Percentiles rank a stretch among this genome's conserved stretches.
These are phyloP conservation scores for Fusarium coicis DNA, from an alignment of 2,329 filamentous ascomycete species.

Conservation along the genomic window DNA sequence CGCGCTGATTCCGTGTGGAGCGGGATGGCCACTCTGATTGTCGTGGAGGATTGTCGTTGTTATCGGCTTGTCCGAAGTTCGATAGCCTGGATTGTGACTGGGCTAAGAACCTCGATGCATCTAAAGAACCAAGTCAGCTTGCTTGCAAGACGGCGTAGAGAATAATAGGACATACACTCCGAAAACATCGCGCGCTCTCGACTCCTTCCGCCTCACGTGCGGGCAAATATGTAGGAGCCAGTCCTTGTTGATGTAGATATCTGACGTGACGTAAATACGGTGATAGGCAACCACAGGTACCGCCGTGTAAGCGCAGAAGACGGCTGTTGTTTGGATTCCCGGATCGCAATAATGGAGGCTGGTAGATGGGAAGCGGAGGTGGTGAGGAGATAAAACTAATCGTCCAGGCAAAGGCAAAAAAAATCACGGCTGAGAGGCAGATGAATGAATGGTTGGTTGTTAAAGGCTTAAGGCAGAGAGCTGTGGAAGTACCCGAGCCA, in stretches of 20 bases:
- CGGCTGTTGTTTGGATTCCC: constrained; percentile 7
- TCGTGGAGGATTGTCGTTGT: constrained; percentile 46
- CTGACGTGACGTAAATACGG: constrained; percentile 39
- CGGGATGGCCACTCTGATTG: constrained; percentile 51
- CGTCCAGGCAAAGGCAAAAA: constrained; percentile 26
- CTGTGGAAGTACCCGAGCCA: constrained; percentile 15
- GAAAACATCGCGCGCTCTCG: constrained; percentile 64
- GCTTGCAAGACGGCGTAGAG: not conserved
- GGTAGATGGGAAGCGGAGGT: constrained; percentile 4
- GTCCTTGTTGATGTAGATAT: constrained; percentile 21
- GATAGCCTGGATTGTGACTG: constrained; percentile 95
- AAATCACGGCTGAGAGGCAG: constrained; percentile 34
- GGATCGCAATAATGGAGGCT: constrained; percentile 2
- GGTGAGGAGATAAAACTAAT: constrained; percentile 14
- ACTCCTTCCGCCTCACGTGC: constrained; percentile 49
- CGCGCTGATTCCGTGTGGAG: constrained; percentile 48
- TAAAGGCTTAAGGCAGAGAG: constrained; percentile 16
- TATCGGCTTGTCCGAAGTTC: constrained; percentile 71
- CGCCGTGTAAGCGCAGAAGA: constrained; percentile 32
- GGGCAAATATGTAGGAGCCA: constrained; percentile 20
- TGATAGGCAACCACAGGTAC: constrained; percentile 22
- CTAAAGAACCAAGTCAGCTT: constrained; percentile 58
- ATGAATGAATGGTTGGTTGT: constrained; percentile 28
- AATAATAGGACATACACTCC: constrained; percentile 75
- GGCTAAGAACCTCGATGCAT: constrained; percentile 95